These are phyloP conservation scores for Przewalskia tangutica DNA, from an alignment of 257 asterid genomes.

Conservation along the genomic window DNA sequence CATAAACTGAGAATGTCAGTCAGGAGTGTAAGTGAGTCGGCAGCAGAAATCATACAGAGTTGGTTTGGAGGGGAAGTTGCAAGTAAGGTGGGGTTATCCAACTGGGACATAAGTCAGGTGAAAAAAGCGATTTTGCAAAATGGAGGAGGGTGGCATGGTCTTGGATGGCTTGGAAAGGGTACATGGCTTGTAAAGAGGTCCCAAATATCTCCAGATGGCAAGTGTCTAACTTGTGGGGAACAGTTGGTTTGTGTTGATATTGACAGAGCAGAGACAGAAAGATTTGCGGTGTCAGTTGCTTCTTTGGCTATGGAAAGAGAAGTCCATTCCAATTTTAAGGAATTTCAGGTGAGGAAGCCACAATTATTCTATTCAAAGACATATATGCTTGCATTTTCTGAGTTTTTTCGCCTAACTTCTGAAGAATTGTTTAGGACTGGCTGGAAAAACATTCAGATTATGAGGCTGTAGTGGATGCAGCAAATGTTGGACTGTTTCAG, in stretches of 20 bases:
- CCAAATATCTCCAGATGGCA: constrained; percentile 39
- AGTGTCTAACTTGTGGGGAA: constrained; percentile 45
- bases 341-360: constrained; percentile 53
- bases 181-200: constrained; percentile 55
- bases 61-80: constrained; percentile 67
- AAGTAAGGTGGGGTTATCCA: constrained; percentile 28
- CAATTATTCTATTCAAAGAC: background rate
- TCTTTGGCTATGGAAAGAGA: constrained; percentile 80
- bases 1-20: constrained; percentile 60
- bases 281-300: constrained; percentile 67
- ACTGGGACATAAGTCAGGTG: constrained; percentile 32
- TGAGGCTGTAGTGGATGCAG: constrained; percentile 88
- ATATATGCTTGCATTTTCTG: background rate
- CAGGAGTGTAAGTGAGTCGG: constrained; percentile 42
- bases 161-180: constrained; percentile 84
- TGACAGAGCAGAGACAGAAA: constrained; percentile 57
- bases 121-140: constrained; percentile 47
- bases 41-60: constrained; percentile 43
- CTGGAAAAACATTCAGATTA: constrained; percentile 55
- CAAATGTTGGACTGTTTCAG: constrained; percentile 78
- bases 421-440: constrained; percentile 54
- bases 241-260: constrained; percentile 72
- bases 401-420: background rate
- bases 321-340: constrained; percentile 57
- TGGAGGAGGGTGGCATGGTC: constrained; percentile 98